Evolutionary conservation across 2,329 filamentous ascomycete genomes (phyloP), one percentile per base, ranked within the genome.

Genomic region (Aspergillus brunneoviolaceus): DNA sequence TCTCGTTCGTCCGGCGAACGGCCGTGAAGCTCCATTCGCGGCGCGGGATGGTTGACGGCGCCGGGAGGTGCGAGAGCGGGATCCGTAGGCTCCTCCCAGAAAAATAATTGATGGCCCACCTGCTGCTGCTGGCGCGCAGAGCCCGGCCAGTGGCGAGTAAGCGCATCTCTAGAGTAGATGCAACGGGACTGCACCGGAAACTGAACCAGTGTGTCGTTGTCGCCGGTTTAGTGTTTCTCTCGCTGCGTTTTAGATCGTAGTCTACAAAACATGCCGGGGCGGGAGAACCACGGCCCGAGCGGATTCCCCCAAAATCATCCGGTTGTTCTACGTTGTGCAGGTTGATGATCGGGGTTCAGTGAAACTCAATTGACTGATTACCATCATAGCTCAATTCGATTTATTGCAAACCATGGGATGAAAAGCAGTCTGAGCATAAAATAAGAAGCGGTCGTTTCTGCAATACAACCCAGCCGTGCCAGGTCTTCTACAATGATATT

Each of bases 111-210:
- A 73, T 67, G 60, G 69, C 65, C 72, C 74, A 76, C 59, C 72
- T 67, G 51, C 71, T 67, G 56, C 70, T 74, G 62, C 70, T 72
- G 14, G 72, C 67, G 49, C 76, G 72, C 60, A 79, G 69, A 45
- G 71, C 76, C 65, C 76, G 71, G 56, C 76, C 73, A 5, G 76
- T 77, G 57, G 75, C 75, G 58, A 76, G 62, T 51, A 77, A 63
- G 50, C 75, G 73, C 77, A 79, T 79, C 16, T 52, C 54, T 39
- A 35, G 29, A 52, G 45, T 63, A 56, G 35, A 23, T 16, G 57
- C 16, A 25, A 53, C 29, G 21, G 27, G 42, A 6, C 39, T 16
- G 39, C 14, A 39, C 25, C 9, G 27, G 19, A 3, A 25, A 27
- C 21, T 25, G 33, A 29, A 12, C 19, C 25, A 19, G 42, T 31